Conservation (phyloP, 2,329 filamentous ascomycete species). For the Cladosporium sp. region DNA sequence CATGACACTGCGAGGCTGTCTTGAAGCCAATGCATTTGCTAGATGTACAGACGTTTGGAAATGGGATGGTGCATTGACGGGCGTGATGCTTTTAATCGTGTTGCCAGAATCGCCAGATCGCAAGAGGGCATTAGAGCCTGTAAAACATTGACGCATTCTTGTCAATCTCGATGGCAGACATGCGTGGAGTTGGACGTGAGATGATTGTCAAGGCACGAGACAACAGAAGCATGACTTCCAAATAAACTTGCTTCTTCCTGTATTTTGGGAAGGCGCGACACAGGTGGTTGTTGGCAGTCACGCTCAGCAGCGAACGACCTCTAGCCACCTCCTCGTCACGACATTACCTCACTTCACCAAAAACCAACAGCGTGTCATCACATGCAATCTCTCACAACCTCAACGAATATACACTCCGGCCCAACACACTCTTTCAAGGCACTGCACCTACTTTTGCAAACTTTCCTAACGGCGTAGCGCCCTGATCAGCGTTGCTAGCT, state of each 20-base stretch:
- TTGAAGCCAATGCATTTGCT: background rate
- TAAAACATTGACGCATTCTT: background rate
- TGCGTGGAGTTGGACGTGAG: background rate
- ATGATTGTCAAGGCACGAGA: background rate
- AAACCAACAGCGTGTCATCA: background rate
- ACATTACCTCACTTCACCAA: background rate
- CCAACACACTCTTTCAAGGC: background rate
- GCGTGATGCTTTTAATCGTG: background rate
- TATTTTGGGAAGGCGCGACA: background rate
- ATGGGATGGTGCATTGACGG: background rate
- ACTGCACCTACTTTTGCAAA: background rate
- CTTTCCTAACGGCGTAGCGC: background rate
- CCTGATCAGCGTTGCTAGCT: background rate
- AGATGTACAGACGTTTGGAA: background rate
- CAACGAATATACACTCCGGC: slow-evolving; percentile 2
- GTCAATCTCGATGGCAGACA: background rate
- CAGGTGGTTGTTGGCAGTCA: background rate
- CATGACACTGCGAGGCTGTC: background rate
- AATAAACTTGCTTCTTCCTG: background rate
- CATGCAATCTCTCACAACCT: background rate
- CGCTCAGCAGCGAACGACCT: background rate
- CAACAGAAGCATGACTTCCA: background rate
- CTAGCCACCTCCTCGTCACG: background rate
- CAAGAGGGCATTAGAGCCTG: background rate
- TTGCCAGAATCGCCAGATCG: background rate